Conservation (phyloP, 2,329 filamentous ascomycete genomes). For the Paracoccidioides lutzii region DNA sequence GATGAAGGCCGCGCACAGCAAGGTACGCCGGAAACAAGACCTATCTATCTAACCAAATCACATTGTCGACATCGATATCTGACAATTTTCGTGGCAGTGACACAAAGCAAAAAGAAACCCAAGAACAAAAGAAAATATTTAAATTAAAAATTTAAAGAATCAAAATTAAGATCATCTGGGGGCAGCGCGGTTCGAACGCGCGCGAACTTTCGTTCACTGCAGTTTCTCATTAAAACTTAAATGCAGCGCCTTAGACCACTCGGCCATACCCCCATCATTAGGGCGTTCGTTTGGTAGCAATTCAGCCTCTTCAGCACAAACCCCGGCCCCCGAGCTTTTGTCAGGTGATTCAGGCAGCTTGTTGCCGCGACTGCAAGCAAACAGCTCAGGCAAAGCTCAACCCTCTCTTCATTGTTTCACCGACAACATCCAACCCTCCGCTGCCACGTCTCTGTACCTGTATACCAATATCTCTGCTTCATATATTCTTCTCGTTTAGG, state of each 20-base stretch:
- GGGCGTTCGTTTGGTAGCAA: no score
- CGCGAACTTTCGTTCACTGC: slow-evolving; percentile 4
- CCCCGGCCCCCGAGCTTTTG: neutral
- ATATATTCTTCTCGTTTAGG: neutral
- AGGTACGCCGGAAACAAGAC: no score
- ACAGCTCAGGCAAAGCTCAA: neutral
- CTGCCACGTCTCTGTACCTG: neutral
- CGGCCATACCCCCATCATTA: slow-evolving; percentile 2
- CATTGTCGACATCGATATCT: neutral
- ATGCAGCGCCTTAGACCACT: slow-evolving; percentile 5
- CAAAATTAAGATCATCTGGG: neutral
- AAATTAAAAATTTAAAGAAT: neutral
- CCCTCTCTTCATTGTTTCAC: neutral
- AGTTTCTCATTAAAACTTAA: slow-evolving; percentile 2
- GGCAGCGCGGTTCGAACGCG: slow-evolving; percentile 4
- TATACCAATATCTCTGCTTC: slow-evolving; percentile 1
- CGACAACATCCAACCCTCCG: neutral
- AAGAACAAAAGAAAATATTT: neutral
- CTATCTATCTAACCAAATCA: no score
- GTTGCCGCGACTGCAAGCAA: slow-evolving; percentile 1
- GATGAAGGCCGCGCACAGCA: no score
- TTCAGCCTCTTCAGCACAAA: neutral
- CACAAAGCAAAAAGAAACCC: neutral
- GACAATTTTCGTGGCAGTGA: neutral
- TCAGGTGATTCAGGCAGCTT: slow-evolving; percentile 23